phyloP scores from a whole-genome alignment of 768 basidiomycete species.

The Leccinum obscurum region DNA sequence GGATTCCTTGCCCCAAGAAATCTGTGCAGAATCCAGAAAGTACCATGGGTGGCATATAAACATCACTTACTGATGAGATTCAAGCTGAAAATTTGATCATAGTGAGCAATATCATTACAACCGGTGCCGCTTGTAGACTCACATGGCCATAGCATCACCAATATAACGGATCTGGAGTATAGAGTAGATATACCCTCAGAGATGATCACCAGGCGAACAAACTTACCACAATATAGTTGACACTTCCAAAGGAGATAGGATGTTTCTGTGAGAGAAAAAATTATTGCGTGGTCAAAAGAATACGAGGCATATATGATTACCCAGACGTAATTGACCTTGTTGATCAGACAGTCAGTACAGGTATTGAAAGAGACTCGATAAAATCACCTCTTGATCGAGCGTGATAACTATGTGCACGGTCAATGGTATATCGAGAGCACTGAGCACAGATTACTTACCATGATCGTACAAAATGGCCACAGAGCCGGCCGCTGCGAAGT shows the following conservation, averaged over 20 bases:
- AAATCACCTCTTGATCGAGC: not conserved
- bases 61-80: constrained; percentile 8
- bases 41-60: not conserved
- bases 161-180: constrained; percentile 13
- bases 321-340: not conserved
- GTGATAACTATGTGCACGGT: constrained; percentile 9
- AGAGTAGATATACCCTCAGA: not conserved
- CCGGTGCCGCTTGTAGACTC: not conserved
- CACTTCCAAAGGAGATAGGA: constrained; percentile 15
- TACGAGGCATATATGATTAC: not conserved
- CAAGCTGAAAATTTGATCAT: constrained; percentile 1
- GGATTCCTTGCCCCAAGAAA: constrained; percentile 11
- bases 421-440: not conserved
- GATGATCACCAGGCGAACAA: not conserved
- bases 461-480: not conserved
- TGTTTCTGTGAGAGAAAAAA: constrained; percentile 5
- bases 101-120: not conserved
- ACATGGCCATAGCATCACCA: constrained; percentile 14
- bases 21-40: constrained; percentile 4
- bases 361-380: not conserved
- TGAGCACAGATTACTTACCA: not conserved
- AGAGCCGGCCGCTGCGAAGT: not conserved
- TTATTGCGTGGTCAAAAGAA: not conserved
- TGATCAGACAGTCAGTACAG: not conserved
- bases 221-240: constrained; percentile 13